phyloP scores from a whole-genome alignment of 2,329 filamentous ascomycete genomes.

The Stylonectria norvegica region DNA sequence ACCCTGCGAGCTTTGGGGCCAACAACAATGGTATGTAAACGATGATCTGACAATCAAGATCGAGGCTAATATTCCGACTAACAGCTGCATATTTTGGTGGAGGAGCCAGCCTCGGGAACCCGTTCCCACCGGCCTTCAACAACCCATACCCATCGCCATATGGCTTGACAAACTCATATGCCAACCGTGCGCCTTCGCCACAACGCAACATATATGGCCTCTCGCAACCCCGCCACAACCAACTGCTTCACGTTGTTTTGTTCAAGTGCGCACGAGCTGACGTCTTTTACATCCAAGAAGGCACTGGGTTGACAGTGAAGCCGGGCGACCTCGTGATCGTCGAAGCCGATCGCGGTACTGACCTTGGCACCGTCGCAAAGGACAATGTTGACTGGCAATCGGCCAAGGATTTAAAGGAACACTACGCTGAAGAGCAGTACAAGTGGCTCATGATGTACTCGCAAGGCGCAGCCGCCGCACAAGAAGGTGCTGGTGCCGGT shows the following conservation, averaged over 20 bases:
- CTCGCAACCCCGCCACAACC: slow-evolving; percentile 60
- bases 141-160: slow-evolving; percentile 47
- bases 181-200: slow-evolving; percentile 55
- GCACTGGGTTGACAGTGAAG: slow-evolving; percentile 86
- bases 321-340: slow-evolving; percentile 94
- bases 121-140: slow-evolving; percentile 28
- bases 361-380: slow-evolving; percentile 87
- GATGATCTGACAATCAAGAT: background rate
- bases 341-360: slow-evolving; percentile 92
- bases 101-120: slow-evolving; percentile 20
- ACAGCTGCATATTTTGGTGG: slow-evolving; percentile 27
- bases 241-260: slow-evolving; percentile 80
- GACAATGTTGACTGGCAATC: slow-evolving; percentile 84
- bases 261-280: slow-evolving; percentile 97
- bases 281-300: slow-evolving; percentile 95
- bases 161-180: slow-evolving; percentile 42
- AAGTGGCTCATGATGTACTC: slow-evolving; percentile 99
- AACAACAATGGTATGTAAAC: slow-evolving; percentile 40
- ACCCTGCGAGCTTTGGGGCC: slow-evolving; percentile 36
- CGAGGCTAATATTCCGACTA: slow-evolving; percentile 7
- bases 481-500: slow-evolving; percentile 59
- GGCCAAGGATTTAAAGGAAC: slow-evolving; percentile 84
- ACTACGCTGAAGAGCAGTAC: slow-evolving; percentile 93
- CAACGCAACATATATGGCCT: slow-evolving; percentile 61
- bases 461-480: slow-evolving; percentile 63